Base-by-base conservation (phyloP, 768 basidiomycete species). In the Boletus sp. region DNA sequence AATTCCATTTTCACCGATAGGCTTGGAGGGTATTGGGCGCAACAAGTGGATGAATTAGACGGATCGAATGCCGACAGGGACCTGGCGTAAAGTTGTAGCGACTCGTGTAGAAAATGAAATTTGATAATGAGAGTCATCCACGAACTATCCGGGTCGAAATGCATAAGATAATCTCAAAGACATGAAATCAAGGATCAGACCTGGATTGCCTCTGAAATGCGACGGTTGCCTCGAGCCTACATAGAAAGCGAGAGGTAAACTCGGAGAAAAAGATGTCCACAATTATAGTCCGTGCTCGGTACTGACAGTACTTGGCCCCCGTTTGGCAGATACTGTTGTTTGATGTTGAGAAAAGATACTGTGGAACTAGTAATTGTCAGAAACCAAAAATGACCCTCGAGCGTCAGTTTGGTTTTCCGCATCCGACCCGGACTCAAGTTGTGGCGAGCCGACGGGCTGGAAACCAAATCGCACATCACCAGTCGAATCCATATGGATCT, bases 401-500 rank as follows among this genome's bases (percentile, higher is more conserved):
- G 20, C 36, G 50, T 32, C 45, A 42, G 46, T 39, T 30, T 37
- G 55, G 50, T 59, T 67, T 70, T 60, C 63, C 63, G 63, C 58
- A 60, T 64, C 64, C 60, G 56, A 66, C 35, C 47, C 37, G 15
- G 12, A 37, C 54, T 37, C 47, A 39, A 40, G 46, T 28, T 32
- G 29, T 51, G 54, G 55, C 50, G 46, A 56, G 39, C 58, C 50
- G 48, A 33, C 56, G 17, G 51, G 28, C 44, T 20, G 39, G n/a
- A 40, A 55, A 48, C 48, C 57, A 55, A 58, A 64, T 47, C 36
- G 52, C 61, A 48, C 57, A 59, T 55, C 57, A 45, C 60, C 29
- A 41, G 55, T 33, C 58, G 15, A 50, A 56, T 47, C 40, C 28
- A 39, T 52, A 54, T 57, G 48, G 54, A 65, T 56, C 44, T 39